A percentile compares a stretch with the other conserved stretches of the same genome.
Conservation (phyloP, 1,284 basidiomycete genomes). For the Coriolopsis trogii region DNA sequence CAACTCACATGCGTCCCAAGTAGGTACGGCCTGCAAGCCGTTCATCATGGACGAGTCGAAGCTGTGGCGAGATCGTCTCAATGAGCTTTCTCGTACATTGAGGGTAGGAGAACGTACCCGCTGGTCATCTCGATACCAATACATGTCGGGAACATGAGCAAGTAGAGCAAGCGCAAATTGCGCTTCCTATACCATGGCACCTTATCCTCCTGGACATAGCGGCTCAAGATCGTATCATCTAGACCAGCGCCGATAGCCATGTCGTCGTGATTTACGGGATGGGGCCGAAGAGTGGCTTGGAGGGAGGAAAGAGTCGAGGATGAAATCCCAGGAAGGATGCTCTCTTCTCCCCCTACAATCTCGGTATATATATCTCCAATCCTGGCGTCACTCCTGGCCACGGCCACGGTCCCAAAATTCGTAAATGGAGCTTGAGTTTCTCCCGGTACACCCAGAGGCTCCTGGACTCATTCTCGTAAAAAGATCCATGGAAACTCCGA, state of each 20-base stretch:
- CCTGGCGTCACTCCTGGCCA: too few relatives aligned
- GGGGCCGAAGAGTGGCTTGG: not conserved
- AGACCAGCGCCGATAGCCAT: slow-evolving; percentile 24
- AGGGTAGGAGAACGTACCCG: slow-evolving; percentile 42
- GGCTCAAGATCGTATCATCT: slow-evolving; percentile 44
- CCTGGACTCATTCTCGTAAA: slow-evolving; percentile 5
- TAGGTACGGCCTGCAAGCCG: slow-evolving; percentile 64
- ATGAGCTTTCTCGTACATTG: not conserved
- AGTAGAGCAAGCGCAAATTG: slow-evolving; percentile 51
- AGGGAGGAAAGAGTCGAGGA: not conserved
- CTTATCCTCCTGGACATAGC: slow-evolving; percentile 48
- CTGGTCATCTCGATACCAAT: slow-evolving; percentile 65
- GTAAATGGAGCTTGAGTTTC: not conserved
- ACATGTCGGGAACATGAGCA: slow-evolving; percentile 58
- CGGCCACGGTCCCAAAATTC: slow-evolving; percentile 2
- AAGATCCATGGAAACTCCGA: slow-evolving; percentile 25
- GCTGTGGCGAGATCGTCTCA: slow-evolving; percentile 26
- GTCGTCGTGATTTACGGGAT: not conserved
- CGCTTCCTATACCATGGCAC: slow-evolving; percentile 60
- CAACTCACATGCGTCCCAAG: slow-evolving; percentile 57
- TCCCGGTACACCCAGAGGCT: not conserved
- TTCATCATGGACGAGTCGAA: slow-evolving; percentile 63
- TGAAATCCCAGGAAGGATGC: not conserved
- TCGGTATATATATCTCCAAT: slow-evolving; percentile 1
- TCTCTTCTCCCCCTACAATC: not conserved